These are phyloP conservation scores for Phytophthora macrochlamydospora DNA, from an alignment of 352 stramenopile species.

Conservation along the genomic window DNA sequence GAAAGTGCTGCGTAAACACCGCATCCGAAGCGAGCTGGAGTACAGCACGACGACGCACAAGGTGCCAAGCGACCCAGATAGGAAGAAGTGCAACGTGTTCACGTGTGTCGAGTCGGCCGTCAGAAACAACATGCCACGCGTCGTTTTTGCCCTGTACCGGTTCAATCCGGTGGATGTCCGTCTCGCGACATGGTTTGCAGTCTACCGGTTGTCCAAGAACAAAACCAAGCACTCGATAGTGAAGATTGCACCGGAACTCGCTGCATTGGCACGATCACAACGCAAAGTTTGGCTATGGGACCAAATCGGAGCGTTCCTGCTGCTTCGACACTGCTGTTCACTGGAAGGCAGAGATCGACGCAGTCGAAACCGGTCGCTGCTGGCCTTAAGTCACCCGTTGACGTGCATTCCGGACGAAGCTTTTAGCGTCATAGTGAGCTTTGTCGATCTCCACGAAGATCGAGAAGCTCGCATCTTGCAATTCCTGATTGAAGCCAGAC, in stretches of 20 bases:
- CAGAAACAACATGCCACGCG: slow-evolving; percentile 2
- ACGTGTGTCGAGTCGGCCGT: slow-evolving; percentile 29
- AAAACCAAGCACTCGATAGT: background rate
- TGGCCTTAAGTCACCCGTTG: slow-evolving; percentile 2
- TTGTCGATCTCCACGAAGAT: slow-evolving; percentile 19
- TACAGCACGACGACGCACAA: slow-evolving; percentile 17
- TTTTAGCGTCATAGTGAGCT: slow-evolving; percentile 22
- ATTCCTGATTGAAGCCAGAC: slow-evolving; percentile 23
- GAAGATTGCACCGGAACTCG: slow-evolving; percentile 16
- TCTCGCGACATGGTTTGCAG: slow-evolving; percentile 23
- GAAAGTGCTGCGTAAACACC: slow-evolving; percentile 15
- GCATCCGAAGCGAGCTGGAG: slow-evolving; percentile 20
- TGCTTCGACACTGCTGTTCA: slow-evolving; percentile 7
- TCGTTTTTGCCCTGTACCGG: slow-evolving; percentile 20
- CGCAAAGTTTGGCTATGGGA: slow-evolving; percentile 21
- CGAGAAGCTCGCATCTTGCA: slow-evolving; percentile 11
- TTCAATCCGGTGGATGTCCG: slow-evolving; percentile 17
- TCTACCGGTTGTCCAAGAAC: slow-evolving; percentile 11
- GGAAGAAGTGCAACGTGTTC: slow-evolving; percentile 32
- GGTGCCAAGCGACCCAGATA: slow-evolving; percentile 17
- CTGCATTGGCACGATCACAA: slow-evolving; percentile 12
- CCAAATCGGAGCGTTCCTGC: slow-evolving; percentile 11
- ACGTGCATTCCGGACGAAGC: slow-evolving; percentile 13
- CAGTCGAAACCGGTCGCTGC: background rate
- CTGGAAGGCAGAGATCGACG: background rate